phyloP scores from a whole-genome alignment of 192 early-diverging fungal genomes.

The Thoreauomyces humboldtii region DNA sequence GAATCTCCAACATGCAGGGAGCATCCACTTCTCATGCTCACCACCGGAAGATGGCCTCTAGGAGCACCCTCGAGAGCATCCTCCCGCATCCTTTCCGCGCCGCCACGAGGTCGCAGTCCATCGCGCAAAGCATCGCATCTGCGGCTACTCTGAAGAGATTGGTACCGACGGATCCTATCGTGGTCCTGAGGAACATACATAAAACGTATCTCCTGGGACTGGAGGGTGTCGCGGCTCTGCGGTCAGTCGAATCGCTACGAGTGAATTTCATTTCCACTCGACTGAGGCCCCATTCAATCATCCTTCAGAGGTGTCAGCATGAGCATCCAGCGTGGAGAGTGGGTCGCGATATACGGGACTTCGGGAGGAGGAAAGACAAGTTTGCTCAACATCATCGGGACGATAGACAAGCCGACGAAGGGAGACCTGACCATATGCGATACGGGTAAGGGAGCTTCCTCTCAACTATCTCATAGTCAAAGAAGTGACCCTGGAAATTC shows the following conservation, averaged over 20 bases:
- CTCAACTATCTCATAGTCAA: background rate
- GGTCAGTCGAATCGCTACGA: no score
- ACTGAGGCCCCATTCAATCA: background rate
- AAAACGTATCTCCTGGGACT: constrained; percentile 38
- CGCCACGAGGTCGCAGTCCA: no score
- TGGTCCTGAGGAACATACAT: constrained; percentile 32
- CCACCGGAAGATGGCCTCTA: constrained; percentile 3
- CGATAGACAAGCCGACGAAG: constrained; percentile 40
- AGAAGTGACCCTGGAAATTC: background rate
- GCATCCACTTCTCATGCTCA: no score
- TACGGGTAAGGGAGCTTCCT: constrained; percentile 3
- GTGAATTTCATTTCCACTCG: no score
- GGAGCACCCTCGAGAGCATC: background rate
- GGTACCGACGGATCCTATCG: constrained; percentile 21
- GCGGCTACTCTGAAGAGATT: background rate
- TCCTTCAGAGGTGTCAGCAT: constrained; percentile 25
- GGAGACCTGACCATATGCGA: constrained; percentile 33
- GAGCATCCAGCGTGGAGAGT: constrained; percentile 30
- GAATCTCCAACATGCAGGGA: no score
- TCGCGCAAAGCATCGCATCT: background rate
- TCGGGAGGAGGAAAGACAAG: constrained; percentile 34
- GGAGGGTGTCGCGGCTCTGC: constrained; percentile 34
- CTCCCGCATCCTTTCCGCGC: background rate
- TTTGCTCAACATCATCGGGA: constrained; percentile 35
- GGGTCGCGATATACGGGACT: constrained; percentile 36